phyloP scores from a whole-genome alignment of 2,329 filamentous ascomycete species.

The Apiospora hydei region DNA sequence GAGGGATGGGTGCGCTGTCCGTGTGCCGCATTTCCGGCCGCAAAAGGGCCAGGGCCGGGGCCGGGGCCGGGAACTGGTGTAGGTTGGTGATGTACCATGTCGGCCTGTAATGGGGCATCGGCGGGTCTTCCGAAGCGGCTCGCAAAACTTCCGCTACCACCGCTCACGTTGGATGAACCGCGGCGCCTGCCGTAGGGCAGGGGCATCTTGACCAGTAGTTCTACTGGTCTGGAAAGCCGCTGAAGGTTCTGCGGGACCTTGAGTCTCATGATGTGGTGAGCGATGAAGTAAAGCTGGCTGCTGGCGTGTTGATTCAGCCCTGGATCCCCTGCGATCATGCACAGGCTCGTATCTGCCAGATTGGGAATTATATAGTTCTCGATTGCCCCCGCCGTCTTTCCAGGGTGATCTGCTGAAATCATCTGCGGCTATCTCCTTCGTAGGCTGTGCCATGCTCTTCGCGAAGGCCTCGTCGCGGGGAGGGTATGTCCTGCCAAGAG shows the following conservation, averaged over 20 bases:
- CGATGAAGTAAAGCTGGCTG: constrained; percentile 84
- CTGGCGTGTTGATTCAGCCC: constrained; percentile 71
- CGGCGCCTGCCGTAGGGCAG: constrained; percentile 76
- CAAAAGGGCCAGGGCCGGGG: constrained; percentile 56
- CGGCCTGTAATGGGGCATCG: constrained; percentile 53
- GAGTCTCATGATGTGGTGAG: constrained; percentile 65
- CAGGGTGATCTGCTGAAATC: constrained; percentile 88
- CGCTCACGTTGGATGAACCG: constrained; percentile 90
- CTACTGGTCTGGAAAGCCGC: constrained; percentile 84
- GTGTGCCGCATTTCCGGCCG: constrained; percentile 30
- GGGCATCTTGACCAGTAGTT: constrained; percentile 66
- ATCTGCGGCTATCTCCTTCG: constrained; percentile 90
- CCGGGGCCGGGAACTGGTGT: constrained; percentile 39
- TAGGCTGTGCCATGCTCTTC: constrained; percentile 58
- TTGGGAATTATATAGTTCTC: constrained; percentile 93
- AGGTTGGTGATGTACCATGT: constrained; percentile 38
- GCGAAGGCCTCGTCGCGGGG: constrained; percentile 53
- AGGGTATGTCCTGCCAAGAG: constrained; percentile 47
- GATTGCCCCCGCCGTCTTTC: constrained; percentile 73
- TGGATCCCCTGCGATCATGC: constrained; percentile 75
- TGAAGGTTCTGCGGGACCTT: constrained; percentile 80
- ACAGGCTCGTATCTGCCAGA: constrained; percentile 93
- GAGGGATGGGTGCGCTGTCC: constrained; percentile 36
- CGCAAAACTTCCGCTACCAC: constrained; percentile 75
- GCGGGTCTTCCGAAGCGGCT: constrained; percentile 60